These are phyloP conservation scores for Clarireedia paspali DNA, from an alignment of 2,329 filamentous ascomycete genomes.

Conservation along the genomic window DNA sequence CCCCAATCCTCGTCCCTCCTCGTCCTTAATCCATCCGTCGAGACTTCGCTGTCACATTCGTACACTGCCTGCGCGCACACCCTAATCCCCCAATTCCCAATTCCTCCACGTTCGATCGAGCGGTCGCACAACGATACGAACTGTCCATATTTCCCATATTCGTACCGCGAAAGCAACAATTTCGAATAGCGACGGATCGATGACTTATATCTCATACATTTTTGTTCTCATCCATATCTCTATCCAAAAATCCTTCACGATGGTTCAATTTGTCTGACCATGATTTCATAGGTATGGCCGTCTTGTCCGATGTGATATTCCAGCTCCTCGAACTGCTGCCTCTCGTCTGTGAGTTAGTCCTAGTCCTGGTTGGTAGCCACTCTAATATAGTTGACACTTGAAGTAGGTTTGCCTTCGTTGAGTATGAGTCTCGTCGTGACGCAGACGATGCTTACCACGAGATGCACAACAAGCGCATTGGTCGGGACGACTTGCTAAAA, in stretches of 20 bases:
- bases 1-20: slow-evolving; percentile 25
- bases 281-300: slow-evolving; percentile 71
- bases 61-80: slow-evolving; percentile 34
- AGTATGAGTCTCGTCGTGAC: slow-evolving; percentile 97
- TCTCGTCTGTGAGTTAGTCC: slow-evolving; percentile 77
- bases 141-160: slow-evolving; percentile 25
- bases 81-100: slow-evolving; percentile 26
- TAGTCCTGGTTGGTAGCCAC: slow-evolving; percentile 17
- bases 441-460: slow-evolving; percentile 98
- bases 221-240: slow-evolving; percentile 19
- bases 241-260: slow-evolving; percentile 18
- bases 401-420: slow-evolving; percentile 87
- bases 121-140: slow-evolving; percentile 29
- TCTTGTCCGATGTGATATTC: slow-evolving; percentile 96
- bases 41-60: slow-evolving; percentile 38
- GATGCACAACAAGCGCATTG: slow-evolving; percentile 99
- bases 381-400: slow-evolving; percentile 31
- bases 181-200: slow-evolving; percentile 23
- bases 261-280: slow-evolving; percentile 21
- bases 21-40: slow-evolving; percentile 25
- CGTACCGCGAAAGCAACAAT: slow-evolving; percentile 19
- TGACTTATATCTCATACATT: slow-evolving; percentile 20
- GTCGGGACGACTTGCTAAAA: slow-evolving; percentile 82
- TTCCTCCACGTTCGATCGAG: slow-evolving; percentile 32
- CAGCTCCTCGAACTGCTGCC: slow-evolving; percentile 84